phyloP scores from a whole-genome alignment of 129 eudicot genomes.

The Tagetes patula region DNA sequence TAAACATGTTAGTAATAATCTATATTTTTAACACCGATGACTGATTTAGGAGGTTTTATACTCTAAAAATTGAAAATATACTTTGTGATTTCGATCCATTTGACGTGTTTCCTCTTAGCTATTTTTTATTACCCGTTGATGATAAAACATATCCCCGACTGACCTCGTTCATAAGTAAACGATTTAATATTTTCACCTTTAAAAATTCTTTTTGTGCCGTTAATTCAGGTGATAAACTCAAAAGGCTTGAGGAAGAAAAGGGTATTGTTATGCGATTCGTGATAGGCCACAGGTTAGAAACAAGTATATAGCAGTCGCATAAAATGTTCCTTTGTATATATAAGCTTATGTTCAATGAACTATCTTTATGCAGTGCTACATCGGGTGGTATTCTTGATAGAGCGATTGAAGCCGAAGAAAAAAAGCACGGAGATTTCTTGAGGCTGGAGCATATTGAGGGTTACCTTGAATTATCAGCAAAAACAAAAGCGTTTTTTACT shows the following conservation, averaged over 20 bases:
- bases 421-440: constrained; percentile 78
- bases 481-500: constrained; percentile 72
- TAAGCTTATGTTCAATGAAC: not conserved
- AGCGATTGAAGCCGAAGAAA: constrained; percentile 88
- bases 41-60: not conserved
- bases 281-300: constrained; percentile 88
- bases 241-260: constrained; percentile 87
- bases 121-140: not conserved
- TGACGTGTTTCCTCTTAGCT: not conserved
- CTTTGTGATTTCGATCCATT: not conserved
- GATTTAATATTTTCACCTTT: not conserved
- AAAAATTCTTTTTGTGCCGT: not conserved
- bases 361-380: constrained; percentile 56
- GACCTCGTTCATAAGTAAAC: not conserved
- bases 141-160: not conserved
- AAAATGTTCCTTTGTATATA: not conserved
- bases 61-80: not conserved
- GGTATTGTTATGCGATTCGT: constrained; percentile 90
- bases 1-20: not conserved
- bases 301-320: not conserved
- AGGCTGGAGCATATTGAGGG: constrained; percentile 93
- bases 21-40: too few species aligned
- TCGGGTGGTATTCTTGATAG: constrained; percentile 83
- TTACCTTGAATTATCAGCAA: constrained; percentile 86
- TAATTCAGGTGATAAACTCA: constrained; percentile 68